Conservation (phyloP, 2,329 filamentous ascomycete genomes). For the Verticillium tricorpus region DNA sequence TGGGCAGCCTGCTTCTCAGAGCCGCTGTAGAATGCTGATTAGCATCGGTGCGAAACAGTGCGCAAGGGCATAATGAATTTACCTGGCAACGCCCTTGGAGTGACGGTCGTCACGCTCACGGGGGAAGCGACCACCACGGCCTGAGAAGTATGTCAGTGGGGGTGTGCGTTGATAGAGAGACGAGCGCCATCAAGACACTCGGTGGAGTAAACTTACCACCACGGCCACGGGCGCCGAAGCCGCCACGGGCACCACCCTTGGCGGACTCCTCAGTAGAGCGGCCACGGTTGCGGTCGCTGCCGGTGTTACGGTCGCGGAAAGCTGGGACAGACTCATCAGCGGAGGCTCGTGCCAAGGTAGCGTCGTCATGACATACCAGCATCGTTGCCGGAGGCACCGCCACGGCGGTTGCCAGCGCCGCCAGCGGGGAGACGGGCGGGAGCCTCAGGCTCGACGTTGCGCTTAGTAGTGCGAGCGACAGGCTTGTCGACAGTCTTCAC, state of each 20-base stretch:
- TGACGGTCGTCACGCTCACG: slow-evolving; percentile 55
- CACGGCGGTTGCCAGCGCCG: slow-evolving; percentile 39
- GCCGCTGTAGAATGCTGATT: slow-evolving; percentile 44
- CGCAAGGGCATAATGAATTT: slow-evolving; percentile 15
- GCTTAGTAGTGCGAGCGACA: slow-evolving; percentile 70
- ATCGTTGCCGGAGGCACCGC: slow-evolving; percentile 71
- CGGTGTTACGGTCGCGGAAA: slow-evolving; percentile 84
- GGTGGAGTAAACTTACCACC: slow-evolving; percentile 41
- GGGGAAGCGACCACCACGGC: slow-evolving; percentile 48
- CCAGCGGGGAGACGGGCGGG: slow-evolving; percentile 43
- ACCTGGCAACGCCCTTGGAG: slow-evolving; percentile 42
- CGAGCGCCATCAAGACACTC: background rate
- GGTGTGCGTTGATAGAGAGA: background rate
- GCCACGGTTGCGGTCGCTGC: slow-evolving; percentile 75
- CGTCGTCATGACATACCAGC: slow-evolving; percentile 63
- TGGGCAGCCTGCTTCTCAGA: slow-evolving; percentile 84
- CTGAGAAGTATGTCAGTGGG: slow-evolving; percentile 23
- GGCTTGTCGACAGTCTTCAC: slow-evolving; percentile 88
- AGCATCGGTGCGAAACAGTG: background rate
- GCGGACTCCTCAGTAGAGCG: slow-evolving; percentile 69
- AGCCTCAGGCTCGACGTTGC: slow-evolving; percentile 74
- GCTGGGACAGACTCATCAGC: slow-evolving; percentile 44
- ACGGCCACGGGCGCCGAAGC: slow-evolving; percentile 58
- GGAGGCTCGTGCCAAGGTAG: background rate
- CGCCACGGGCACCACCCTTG: slow-evolving; percentile 53